A percentile compares a stretch with the other conserved stretches of the same genome.
phyloP scores from a whole-genome alignment of 164 flowering plant genomes.

The Magnolia changhungtana region DNA sequence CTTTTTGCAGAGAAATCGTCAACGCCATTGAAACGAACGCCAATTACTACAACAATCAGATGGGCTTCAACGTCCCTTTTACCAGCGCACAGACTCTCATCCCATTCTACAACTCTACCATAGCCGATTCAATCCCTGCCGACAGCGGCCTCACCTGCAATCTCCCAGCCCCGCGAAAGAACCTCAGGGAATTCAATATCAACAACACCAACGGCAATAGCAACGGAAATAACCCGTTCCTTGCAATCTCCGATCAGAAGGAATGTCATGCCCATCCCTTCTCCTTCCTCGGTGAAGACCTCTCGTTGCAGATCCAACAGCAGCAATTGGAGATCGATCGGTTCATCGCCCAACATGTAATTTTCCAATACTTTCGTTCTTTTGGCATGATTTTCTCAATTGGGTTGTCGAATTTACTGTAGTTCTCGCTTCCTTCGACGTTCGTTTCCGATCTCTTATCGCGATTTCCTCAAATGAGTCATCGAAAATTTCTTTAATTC shows the following conservation, averaged over 20 bases:
- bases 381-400: neutral
- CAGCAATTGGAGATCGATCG: slow-evolving; percentile 65
- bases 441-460: no score
- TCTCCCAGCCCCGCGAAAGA: slow-evolving; percentile 21
- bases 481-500: no score
- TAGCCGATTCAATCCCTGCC: slow-evolving; percentile 18
- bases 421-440: neutral
- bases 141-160: slow-evolving; percentile 59
- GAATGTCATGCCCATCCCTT: slow-evolving; percentile 1
- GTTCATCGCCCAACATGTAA: slow-evolving; percentile 63
- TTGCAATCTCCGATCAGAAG: neutral
- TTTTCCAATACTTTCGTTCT: neutral
- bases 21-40: slow-evolving; percentile 18
- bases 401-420: neutral
- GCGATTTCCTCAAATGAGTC: no score
- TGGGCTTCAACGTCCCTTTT: slow-evolving; percentile 22
- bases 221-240: neutral
- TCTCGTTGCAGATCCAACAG: slow-evolving; percentile 50
- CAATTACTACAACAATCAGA: slow-evolving; percentile 22
- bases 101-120: slow-evolving; percentile 22
- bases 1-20: slow-evolving; percentile 29
- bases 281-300: slow-evolving; percentile 63
- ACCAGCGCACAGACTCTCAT: slow-evolving; percentile 11
- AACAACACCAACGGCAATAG: slow-evolving; percentile 5
- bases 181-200: slow-evolving; percentile 18